phyloP scores from a whole-genome alignment of 805 yeast species.

The Myxozyma udenii region DNA sequence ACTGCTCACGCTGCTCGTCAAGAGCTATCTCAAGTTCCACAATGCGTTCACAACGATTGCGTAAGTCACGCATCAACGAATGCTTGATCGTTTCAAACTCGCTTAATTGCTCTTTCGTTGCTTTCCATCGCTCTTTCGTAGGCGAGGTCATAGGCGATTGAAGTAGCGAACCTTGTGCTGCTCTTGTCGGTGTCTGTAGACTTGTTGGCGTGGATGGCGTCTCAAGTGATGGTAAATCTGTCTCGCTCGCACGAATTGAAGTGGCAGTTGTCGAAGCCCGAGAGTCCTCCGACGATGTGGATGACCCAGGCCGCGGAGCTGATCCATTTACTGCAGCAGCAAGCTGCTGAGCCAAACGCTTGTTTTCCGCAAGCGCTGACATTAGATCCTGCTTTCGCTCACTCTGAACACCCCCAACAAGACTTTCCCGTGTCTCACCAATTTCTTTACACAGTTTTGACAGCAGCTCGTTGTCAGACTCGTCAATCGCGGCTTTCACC shows the following conservation, averaged over 20 bases:
- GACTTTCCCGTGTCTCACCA: background rate
- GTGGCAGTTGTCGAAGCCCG: slow-evolving; percentile 2
- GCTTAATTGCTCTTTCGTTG: slow-evolving; percentile 19
- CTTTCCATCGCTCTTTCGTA: slow-evolving; percentile 16
- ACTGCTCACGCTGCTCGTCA: slow-evolving; percentile 41
- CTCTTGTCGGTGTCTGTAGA: slow-evolving; percentile 1
- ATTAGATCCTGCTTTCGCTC: slow-evolving; percentile 22
- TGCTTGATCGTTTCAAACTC: slow-evolving; percentile 33
- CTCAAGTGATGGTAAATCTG: background rate
- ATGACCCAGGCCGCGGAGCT: slow-evolving; percentile 5
- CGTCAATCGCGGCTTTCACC: slow-evolving; percentile 8
- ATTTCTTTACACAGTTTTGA: background rate
- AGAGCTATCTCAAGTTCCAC: slow-evolving; percentile 47
- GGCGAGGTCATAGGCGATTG: slow-evolving; percentile 20
- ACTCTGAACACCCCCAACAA: slow-evolving; percentile 9
- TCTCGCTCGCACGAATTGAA: background rate
- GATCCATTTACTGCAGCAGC: background rate
- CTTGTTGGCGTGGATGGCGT: slow-evolving; percentile 6
- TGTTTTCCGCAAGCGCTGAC: slow-evolving; percentile 19
- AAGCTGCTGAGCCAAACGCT: slow-evolving; percentile 11
- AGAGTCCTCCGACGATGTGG: slow-evolving; percentile 6
- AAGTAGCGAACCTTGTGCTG: background rate
- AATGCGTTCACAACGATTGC: slow-evolving; percentile 39
- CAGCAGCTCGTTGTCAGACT: slow-evolving; percentile 1
- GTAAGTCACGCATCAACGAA: slow-evolving; percentile 35